Base-by-base conservation (phyloP, 2,329 filamentous ascomycete genomes). In the Dryadomyces sulphureus region DNA sequence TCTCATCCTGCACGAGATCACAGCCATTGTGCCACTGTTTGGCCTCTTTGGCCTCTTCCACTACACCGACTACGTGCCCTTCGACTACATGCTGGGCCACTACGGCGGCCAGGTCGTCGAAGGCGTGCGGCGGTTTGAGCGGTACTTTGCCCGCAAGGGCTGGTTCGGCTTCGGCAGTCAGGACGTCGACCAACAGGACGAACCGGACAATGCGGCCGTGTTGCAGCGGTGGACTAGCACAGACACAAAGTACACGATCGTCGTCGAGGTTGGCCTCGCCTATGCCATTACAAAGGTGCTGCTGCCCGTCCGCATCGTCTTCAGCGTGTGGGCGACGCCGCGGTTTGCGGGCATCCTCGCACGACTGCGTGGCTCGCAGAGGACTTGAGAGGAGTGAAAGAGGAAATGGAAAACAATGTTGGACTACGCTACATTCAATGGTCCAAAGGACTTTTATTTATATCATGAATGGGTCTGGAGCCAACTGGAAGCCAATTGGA, bases 241-340 rank as follows among this genome's bases (percentile, higher is more conserved):
- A 7, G 66, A 72, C 46, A 54, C 55, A n/a, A 66, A 65, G 50
- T 77, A 78, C 56, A 70, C 67, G 51, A 64, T 79, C n/a, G 64
- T 77, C 5, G 64, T 79, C 0, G 77, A 81, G 61, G 76, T 96
- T 52, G 92, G 86, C 21, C 82, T 92, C 19, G 89, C 92, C 5
- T 98, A 92, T 67, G 84, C 87, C 1, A 74, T 95, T 51, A 93
- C 87, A 1, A 98, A 98, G 65, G 79, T 78, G 16, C 58, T 96
- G 48, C 61, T 98, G 52, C 87, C 92, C 0, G 56, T 84, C 12
- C 73, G 92, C 54, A 75, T 98, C 50, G 66, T 81, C 22, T 63
- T 77, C 7, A 94, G 89, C 64, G 73, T 93, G 4, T 94, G 84
- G 86, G 82, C 75, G 14, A 94, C 92, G 41, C 92, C 92, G 4